Conservation (phyloP, 345 rosid genomes). For the Balakata baccata region DNA sequence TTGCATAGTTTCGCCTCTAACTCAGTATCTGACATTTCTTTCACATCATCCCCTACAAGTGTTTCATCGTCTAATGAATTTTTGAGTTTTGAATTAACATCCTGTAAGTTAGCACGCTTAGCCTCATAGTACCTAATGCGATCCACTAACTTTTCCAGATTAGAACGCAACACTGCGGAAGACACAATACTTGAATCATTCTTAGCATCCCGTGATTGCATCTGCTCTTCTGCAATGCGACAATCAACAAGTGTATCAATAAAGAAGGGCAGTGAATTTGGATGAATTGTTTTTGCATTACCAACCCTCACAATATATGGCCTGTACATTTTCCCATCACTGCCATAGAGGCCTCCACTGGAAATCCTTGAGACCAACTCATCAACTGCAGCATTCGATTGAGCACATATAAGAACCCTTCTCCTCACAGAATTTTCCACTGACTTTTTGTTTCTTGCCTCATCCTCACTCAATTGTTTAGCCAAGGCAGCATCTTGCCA, state of each 20-base stretch:
- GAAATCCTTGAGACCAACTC: conserved; percentile 86
- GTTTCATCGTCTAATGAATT: conserved; percentile 46
- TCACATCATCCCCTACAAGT: conserved; percentile 40
- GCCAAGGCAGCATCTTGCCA: conserved; percentile 99
- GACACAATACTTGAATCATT: conserved; percentile 43
- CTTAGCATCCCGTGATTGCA: conserved; percentile 42
- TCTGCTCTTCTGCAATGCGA: conserved; percentile 68
- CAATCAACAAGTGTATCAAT: conserved; percentile 91
- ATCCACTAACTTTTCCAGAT: conserved; percentile 75
- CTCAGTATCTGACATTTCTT: conserved; percentile 63
- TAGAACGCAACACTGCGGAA: conserved; percentile 60
- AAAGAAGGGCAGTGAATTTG: conserved; percentile 74
- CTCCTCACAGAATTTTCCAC: conserved; percentile 50
- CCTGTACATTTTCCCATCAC: conserved; percentile 80
- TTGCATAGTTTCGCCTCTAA: conserved; percentile 59
- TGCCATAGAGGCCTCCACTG: conserved; percentile 72
- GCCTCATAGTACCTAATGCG: conserved; percentile 72
- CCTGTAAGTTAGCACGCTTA: conserved; percentile 75
- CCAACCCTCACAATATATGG: conserved; percentile 98
- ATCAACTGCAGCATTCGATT: conserved; percentile 99
- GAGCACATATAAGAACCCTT: conserved; percentile 92
- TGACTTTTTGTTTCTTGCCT: conserved; percentile 40
- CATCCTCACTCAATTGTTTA: conserved; percentile 60
- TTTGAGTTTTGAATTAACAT: conserved; percentile 47
- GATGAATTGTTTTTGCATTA: conserved; percentile 83